Conservation (phyloP, 2,329 filamentous ascomycete genomes). For the Penicillium polonicum region DNA sequence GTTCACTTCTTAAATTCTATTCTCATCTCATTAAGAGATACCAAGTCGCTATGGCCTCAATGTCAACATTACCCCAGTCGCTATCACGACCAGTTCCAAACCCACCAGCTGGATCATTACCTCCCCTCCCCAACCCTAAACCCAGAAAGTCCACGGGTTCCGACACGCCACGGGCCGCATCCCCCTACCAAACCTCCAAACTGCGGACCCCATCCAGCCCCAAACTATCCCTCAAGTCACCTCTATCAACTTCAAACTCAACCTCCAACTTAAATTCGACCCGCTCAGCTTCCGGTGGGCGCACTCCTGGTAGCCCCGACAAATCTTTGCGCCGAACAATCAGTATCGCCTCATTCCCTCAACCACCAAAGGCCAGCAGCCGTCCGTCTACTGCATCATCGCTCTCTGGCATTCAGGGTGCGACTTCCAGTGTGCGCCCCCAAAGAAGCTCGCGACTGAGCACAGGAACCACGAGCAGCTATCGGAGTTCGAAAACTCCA, state of each 20-base stretch:
- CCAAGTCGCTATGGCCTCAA: constrained; percentile 26
- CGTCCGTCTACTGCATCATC: constrained; percentile 61
- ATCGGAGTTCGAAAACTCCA: constrained; percentile 56
- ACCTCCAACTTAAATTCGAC: constrained; percentile 57
- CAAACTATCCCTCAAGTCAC: constrained; percentile 52
- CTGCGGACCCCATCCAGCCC: constrained; percentile 60
- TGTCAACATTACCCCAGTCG: constrained; percentile 65
- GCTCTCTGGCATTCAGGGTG: constrained; percentile 37
- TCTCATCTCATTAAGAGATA: not conserved
- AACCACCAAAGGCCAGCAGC: constrained; percentile 71
- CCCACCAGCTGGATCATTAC: constrained; percentile 69
- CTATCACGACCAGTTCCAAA: constrained; percentile 61
- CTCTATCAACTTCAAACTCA: constrained; percentile 48
- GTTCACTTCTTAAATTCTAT: constrained; percentile 1
- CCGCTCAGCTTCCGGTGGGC: constrained; percentile 56
- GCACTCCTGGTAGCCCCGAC: constrained; percentile 53
- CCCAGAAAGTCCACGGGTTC: constrained; percentile 64
- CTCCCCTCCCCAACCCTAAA: constrained; percentile 71
- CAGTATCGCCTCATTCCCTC: constrained; percentile 91
- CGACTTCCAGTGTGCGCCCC: constrained; percentile 44
- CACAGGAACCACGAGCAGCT: constrained; percentile 53
- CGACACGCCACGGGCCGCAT: constrained; percentile 45
- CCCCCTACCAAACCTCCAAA: constrained; percentile 50
- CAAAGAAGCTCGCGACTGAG: constrained; percentile 59
- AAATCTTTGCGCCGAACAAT: constrained; percentile 80